A percentile compares a stretch with the other conserved stretches of the same genome.
Conservation (phyloP, 495 filamentous ascomycete genomes). For the Halenospora varia region DNA sequence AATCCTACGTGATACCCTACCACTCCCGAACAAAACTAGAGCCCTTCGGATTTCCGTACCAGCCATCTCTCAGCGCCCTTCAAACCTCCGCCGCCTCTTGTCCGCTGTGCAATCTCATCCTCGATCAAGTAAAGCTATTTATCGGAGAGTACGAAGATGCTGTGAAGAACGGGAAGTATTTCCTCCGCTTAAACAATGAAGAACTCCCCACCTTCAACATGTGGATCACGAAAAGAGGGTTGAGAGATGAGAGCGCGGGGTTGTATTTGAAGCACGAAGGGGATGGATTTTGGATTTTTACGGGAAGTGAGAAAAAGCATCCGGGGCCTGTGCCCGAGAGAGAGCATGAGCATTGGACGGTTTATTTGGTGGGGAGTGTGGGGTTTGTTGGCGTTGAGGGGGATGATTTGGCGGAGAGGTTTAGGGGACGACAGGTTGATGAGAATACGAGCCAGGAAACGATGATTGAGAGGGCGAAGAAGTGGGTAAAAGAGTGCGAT, state of each 20-base stretch:
- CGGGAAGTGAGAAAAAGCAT: not conserved
- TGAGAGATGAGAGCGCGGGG: too few relatives aligned
- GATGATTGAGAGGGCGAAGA: not conserved
- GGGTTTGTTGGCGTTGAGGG: not conserved
- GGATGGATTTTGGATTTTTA: constrained; percentile 10
- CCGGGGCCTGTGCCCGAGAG: not conserved
- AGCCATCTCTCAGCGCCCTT: not conserved
- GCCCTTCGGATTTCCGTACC: not conserved
- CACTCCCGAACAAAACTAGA: not conserved
- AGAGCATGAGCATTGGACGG: too few relatives aligned
- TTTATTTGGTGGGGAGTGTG: constrained; percentile 3
- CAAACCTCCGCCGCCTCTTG: not conserved
- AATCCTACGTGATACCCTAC: not conserved
- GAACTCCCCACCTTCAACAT: not conserved
- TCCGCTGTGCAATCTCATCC: not conserved
- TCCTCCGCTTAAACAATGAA: not conserved
- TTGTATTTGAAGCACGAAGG: not conserved
- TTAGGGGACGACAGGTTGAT: not conserved
- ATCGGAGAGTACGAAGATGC: not conserved
- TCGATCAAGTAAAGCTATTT: not conserved
- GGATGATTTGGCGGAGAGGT: not conserved
- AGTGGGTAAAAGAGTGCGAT: constrained; percentile 5
- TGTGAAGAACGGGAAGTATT: not conserved
- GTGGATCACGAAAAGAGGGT: constrained; percentile 5
- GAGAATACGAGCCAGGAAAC: not conserved